phyloP scores from a whole-genome alignment of 2,329 filamentous ascomycete species.

The Alternaria sp. region DNA sequence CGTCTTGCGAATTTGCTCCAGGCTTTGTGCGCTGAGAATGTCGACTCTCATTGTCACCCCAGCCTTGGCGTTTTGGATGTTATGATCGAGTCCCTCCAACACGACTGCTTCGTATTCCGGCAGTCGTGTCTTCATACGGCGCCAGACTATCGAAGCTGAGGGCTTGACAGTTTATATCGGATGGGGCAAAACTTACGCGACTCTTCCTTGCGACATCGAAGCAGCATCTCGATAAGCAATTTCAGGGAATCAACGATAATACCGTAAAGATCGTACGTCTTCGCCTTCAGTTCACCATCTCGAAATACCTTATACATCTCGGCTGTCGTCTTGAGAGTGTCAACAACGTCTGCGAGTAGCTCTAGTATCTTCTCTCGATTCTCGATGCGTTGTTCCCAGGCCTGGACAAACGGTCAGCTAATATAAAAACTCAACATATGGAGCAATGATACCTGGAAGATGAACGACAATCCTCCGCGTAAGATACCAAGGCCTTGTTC shows the following conservation, averaged over 20 bases:
- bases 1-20: neutral
- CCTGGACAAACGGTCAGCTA: neutral
- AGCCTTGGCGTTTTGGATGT: neutral
- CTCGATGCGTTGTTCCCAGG: neutral
- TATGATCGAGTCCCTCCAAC: neutral
- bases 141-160: neutral
- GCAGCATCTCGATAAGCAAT: neutral
- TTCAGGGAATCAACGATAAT: neutral
- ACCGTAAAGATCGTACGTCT: neutral
- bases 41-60: neutral
- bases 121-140: neutral
- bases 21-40: neutral
- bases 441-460: neutral
- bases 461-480: neutral
- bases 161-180: neutral
- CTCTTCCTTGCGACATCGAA: neutral
- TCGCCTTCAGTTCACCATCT: neutral
- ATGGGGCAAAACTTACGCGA: neutral
- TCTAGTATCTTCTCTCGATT: neutral
- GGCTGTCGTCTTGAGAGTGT: neutral
- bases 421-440: neutral
- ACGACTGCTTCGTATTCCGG: neutral
- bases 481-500: neutral
- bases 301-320: neutral
- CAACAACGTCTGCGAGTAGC: neutral